Base-by-base conservation (phyloP, 345 rosid species). In the Eucalyptus coolabah region DNA sequence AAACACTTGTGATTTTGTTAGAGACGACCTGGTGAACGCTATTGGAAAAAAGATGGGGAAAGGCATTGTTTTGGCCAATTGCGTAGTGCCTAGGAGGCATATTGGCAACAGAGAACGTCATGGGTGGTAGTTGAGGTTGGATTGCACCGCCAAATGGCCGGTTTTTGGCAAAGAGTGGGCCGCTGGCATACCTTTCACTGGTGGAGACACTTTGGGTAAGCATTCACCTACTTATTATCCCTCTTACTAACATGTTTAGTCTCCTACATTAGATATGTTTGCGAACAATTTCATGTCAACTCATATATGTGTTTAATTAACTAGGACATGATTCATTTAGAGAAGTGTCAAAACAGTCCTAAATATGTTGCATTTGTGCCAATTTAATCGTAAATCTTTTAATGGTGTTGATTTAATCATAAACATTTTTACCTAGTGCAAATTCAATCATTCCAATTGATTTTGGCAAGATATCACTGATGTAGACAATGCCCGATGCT, bases 201-300 rank as follows among this genome's bases (percentile, higher is more conserved):
- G 17, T 6, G 92, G 91, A 24, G 92, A 93, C 88, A 4, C 67
- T 13, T 59, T 91, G 6, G 87, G 94, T 92, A 89, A 83, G 40
- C 63, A 37, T 49, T 56, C 12, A 16, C 14, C 89, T 88, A 47
- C 60, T 23, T 65, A 45, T 56, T 47, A 45, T 26, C 5, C 42
- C 42, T 67, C n/a, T 85, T 50, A 59, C 30, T 24, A 26, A 59
- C 30, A 24, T 59, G 28, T 59, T 59, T 59, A 59, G 65, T 59
- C 63, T 56, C 65, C 65, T 59, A 26, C 28, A 59, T 50, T 23
- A 59, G 65, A 24, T 24, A 23, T 59, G 28, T 26, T 23, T 24
- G 28, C 6, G 0, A 59, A 24, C 28, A 59, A 59, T 59, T 59
- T 59, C 30, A 24, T 59, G 28, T 77, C 44, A 24, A 24, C 63